Evolutionary conservation across 1,284 basidiomycete species (phyloP).

Genomic region (Marasmius oreades): DNA sequence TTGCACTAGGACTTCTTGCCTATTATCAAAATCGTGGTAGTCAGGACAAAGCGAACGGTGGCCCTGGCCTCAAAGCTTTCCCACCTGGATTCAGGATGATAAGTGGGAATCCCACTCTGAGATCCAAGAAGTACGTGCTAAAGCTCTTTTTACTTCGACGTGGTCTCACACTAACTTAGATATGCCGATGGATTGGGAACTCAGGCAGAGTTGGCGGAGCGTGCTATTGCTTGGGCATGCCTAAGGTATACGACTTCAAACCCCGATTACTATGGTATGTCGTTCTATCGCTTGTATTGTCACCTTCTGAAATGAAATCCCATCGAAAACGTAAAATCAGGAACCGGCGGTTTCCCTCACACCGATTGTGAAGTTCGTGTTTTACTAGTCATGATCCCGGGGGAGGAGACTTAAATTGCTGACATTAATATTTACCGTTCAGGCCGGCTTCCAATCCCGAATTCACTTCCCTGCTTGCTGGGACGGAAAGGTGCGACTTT

Average conservation of each 20-base stretch:
- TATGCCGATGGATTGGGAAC: constrained; percentile 27
- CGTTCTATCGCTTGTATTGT: not conserved
- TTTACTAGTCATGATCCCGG: not conserved
- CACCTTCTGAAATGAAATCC: not conserved
- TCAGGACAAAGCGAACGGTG: constrained; percentile 32
- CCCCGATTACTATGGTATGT: constrained; percentile 25
- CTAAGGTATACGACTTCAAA: constrained; percentile 29
- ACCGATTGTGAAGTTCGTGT: constrained; percentile 37
- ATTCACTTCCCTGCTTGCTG: constrained; percentile 48
- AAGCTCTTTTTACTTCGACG: not conserved
- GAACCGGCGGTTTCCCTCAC: constrained; percentile 31
- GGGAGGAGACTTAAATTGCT: not conserved
- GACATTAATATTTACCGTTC: not conserved
- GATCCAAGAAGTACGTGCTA: constrained; percentile 31
- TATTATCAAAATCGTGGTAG: constrained; percentile 41
- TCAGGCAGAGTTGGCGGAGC: constrained; percentile 35
- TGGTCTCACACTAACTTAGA: constrained; percentile 15
- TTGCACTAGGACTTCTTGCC: constrained; percentile 30
- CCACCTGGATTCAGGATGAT: constrained; percentile 44
- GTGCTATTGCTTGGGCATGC: constrained; percentile 41
- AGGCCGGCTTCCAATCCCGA: constrained; percentile 30
- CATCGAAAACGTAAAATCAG: not conserved
- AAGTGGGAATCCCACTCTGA: constrained; percentile 33
- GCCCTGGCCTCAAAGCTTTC: constrained; percentile 38
- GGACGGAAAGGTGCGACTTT: constrained; percentile 34